phyloP scores from a whole-genome alignment of 2,329 filamentous ascomycete genomes.

The Epichloe gansuensis region DNA sequence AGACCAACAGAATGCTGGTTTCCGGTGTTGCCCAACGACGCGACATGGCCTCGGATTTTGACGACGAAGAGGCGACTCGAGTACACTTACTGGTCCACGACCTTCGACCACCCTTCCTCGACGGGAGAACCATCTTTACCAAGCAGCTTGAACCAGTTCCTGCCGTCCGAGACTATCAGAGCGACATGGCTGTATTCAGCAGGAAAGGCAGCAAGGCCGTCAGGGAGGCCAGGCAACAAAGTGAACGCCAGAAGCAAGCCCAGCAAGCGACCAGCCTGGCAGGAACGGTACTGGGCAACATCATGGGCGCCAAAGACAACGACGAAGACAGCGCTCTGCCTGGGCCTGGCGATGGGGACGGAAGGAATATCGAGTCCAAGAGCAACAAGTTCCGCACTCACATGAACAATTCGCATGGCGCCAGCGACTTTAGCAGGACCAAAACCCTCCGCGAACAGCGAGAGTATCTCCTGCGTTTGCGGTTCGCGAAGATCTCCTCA shows the following conservation, averaged over 20 bases:
- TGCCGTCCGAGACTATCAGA: slow-evolving; percentile 84
- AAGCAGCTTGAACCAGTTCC: slow-evolving; percentile 94
- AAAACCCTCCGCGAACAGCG: slow-evolving; percentile 85
- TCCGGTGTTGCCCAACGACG: slow-evolving; percentile 88
- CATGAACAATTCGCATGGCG: slow-evolving; percentile 74
- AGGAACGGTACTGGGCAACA: slow-evolving; percentile 82
- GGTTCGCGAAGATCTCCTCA: slow-evolving; percentile 80
- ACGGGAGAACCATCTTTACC: slow-evolving; percentile 91
- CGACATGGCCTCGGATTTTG: slow-evolving; percentile 71
- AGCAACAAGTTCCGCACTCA: slow-evolving; percentile 76
- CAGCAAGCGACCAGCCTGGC: slow-evolving; percentile 90
- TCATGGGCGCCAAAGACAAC: slow-evolving; percentile 91
- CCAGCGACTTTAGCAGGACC: slow-evolving; percentile 85
- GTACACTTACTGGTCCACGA: slow-evolving; percentile 91
- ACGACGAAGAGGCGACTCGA: slow-evolving; percentile 81
- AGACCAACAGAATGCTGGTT: slow-evolving; percentile 95
- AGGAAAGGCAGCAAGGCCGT: slow-evolving; percentile 91
- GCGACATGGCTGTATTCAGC: slow-evolving; percentile 97
- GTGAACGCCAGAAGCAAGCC: slow-evolving; percentile 85
- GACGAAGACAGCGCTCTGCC: slow-evolving; percentile 83
- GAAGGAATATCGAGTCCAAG: slow-evolving; percentile 35
- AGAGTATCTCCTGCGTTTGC: slow-evolving; percentile 89
- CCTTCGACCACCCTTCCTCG: slow-evolving; percentile 83
- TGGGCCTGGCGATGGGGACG: slow-evolving; percentile 57
- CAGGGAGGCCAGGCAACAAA: slow-evolving; percentile 79